Base-by-base conservation (phyloP, 148 eudicot species). In the Rhododendron kiyosumense region DNA sequence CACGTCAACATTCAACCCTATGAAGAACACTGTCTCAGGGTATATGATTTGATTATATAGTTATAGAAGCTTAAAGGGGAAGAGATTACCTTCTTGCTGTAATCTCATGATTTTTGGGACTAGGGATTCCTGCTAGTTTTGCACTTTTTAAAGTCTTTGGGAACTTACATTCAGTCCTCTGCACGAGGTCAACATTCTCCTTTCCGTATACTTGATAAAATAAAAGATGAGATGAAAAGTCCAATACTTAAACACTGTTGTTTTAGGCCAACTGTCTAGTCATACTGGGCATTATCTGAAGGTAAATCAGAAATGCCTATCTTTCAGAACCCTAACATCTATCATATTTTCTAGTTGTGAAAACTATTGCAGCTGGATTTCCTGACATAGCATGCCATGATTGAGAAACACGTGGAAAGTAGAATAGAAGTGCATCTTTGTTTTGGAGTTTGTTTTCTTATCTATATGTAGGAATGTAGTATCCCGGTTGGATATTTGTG, bases 11-110 rank as follows among this genome's bases (percentile, higher is more conserved):
- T 97, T 97, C 89, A 97, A 94, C 88, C 98, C 99, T 28, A 93
- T 97, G 98, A 97, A 93, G 94, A 94, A 97, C 86, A 89, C 98
- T 34, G 92, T 97, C 83, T 97, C 99, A 78, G 95, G 96, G 99
- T 97, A 94, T 52, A 90, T 57, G 26, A 81, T 81, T 57, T 83
- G 45, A 63, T 43, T 65, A 43, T 52, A 67, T 65, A 13, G 8
- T 45, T 67, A 43, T 26, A 65, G 12, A 45, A n/a, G 36, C 59
- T 26, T 65, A 22, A 57, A 38, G 74, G 38, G 49, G 22, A 82
- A 61, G 12, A 9, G 38, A 28, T 32, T 38, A 36, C 7, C 46
- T 38, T 48, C 65, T 61, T 24, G 65, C 22, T 57, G 32, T 54
- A 32, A 49, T 36, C 84, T 61, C 43, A 32, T 81, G 69, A 54